Base-by-base conservation (phyloP, 495 filamentous ascomycete species). In the Xylaria venustula region DNA sequence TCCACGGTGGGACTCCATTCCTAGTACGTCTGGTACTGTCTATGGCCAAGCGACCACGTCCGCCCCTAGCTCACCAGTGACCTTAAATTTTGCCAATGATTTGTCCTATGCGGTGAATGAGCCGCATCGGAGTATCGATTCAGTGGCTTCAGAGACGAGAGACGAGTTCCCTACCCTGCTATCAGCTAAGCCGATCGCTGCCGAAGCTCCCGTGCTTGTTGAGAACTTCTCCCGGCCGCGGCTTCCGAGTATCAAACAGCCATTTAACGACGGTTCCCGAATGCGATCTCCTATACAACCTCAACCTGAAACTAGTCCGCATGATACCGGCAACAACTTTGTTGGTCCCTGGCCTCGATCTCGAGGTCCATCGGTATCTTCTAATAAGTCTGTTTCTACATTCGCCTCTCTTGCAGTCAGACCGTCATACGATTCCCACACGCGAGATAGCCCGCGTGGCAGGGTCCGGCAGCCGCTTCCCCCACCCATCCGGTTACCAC, bases 171-270 rank as follows among this genome's bases (percentile, higher is more conserved):
- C 70, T 9, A 23, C 41, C 25, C 62, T 70, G 7, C 60, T 70
- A 5, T 63, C 58, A 20, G 67, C 64, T 28, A 67, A 60, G 47
- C 53, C 67, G 42, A 73, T 63, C 26, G 59, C 71, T 15, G 42
- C 60, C 37, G 68, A 73, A 45, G 64, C 50, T 40, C 62, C 67
- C 20, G 63, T 63, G 34, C 49, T 54, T 54, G 72, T 79, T 52
- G 81, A 83, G 61, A 84, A 83, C 63, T 83, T 84, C 62, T 82
- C 81, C 2, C 75, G 82, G 40, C 80, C 79, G 42, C 67, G 81
- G 37, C 79, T 80, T 50, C 64, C 77, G 7, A 83, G 80, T 54
- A 66, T 82, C 15, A 70, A 72, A 46, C 77, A 74, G 34, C 68
- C 73, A 17, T 68, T 71, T 26, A 68, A 70, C 22, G 77, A 79